Conservation (phyloP, 1,284 basidiomycete species). For the Cryptococcus sp. region DNA sequence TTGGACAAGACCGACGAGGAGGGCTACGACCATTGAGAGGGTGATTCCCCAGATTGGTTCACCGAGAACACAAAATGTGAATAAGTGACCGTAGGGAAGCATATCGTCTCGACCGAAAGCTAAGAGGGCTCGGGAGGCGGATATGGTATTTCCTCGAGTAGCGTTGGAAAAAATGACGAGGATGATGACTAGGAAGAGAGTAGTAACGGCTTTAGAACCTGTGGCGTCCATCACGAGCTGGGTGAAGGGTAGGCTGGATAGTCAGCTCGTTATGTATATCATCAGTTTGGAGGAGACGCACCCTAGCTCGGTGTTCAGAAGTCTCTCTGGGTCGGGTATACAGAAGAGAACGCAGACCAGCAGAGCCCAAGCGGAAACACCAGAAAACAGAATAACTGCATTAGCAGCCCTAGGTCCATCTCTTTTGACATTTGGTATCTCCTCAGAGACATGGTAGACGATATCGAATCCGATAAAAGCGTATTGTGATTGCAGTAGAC, state of each 20-base stretch:
- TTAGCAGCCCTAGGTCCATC: slow-evolving; percentile 15
- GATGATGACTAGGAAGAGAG: slow-evolving; percentile 24
- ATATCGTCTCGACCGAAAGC: slow-evolving; percentile 21
- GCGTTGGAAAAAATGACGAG: slow-evolving; percentile 21
- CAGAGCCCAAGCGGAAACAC: slow-evolving; percentile 56
- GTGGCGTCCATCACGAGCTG: slow-evolving; percentile 41
- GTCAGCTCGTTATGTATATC: not conserved
- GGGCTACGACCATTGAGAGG: slow-evolving; percentile 13
- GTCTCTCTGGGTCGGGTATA: slow-evolving; percentile 55
- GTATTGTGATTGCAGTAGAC: slow-evolving; percentile 18
- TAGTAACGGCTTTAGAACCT: slow-evolving; percentile 19
- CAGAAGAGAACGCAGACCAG: slow-evolving; percentile 65
- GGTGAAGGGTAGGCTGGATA: slow-evolving; percentile 59
- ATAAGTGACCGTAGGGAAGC: slow-evolving; percentile 14
- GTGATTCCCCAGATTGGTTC: slow-evolving; percentile 24
- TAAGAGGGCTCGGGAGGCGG: slow-evolving; percentile 17
- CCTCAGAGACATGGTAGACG: slow-evolving; percentile 37
- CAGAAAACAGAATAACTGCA: slow-evolving; percentile 35
- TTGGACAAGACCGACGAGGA: slow-evolving; percentile 19
- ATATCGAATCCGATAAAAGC: slow-evolving; percentile 58
- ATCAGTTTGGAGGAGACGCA: slow-evolving; percentile 48
- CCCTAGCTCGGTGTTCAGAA: slow-evolving; percentile 57
- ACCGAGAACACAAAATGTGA: slow-evolving; percentile 15
- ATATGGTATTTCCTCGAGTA: slow-evolving; percentile 12
- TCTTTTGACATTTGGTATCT: slow-evolving; percentile 24